Evolutionary conservation across 75 land plant species (phyloP), one percentile per base, ranked within the genome.

Genomic region (Larix kaempferi): DNA sequence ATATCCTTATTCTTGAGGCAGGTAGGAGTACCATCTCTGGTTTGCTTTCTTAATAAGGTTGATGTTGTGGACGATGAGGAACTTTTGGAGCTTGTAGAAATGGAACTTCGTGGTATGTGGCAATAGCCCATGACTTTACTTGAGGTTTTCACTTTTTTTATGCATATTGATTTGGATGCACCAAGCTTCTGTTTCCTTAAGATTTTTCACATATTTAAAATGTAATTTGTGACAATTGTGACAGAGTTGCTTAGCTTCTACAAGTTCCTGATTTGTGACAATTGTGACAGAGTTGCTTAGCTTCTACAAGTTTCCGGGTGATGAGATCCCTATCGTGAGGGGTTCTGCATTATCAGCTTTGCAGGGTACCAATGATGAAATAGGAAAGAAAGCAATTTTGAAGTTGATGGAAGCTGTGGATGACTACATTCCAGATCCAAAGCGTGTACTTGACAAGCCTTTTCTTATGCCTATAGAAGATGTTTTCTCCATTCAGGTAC

Each of bases 241-340:
- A 29, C 33, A 29, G 33, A 29, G 33, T 29, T 29, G 33, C 33
- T 29, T 29, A 29, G 33, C 33, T 29, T 29, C 33, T 29, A 29
- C 33, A 29, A 29, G 33, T 29, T 29, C 33, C 33, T 29, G 33
- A 27, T 27, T 66, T 66, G 37, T 35, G 39, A 66, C 33, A 27
- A 66, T 39, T 66, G 41, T 29, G 74, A 75, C 88, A 96, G 99
- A 96, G 80, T 83, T 96, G 78, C 92, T 94, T 61, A 86, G 87
- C 71, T 96, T 96, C 85, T 96, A 96, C 88, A 94, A 96, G 86
- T 96, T 96, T 63, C 99, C 99, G 78, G 99, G 99, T 23, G 99
- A 96, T 89, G 99, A 96, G 3, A 96, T 96, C 35, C 99, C 99
- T 13, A 96, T 96, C 49, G 78, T 96, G 54, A 80, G 99, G 54